Percentiles rank a stretch among this genome's conserved stretches.
phyloP scores from a whole-genome alignment of 2,329 filamentous ascomycete species.

The Hypoxylon rubiginosum region DNA sequence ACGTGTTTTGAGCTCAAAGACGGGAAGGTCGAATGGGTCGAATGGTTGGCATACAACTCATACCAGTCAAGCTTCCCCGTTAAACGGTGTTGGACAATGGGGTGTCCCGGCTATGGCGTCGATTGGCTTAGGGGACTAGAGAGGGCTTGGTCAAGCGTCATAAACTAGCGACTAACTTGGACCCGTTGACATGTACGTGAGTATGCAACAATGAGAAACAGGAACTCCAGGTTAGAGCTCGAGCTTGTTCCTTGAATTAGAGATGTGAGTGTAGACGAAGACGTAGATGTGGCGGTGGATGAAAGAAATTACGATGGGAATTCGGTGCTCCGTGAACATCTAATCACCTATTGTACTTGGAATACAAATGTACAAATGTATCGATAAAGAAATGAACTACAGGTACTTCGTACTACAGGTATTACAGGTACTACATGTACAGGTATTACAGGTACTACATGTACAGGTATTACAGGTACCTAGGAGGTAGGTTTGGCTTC shows the following conservation, averaged over 20 bases:
- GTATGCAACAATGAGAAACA: constrained; percentile 9
- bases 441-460: no score
- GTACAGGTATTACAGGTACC: no score
- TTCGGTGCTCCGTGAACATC: constrained; percentile 18
- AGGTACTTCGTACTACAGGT: no score
- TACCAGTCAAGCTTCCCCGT: constrained; percentile 24
- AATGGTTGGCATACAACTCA: not conserved
- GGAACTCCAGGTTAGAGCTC: not conserved
- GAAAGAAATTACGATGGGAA: constrained; percentile 7
- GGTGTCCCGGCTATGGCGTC: constrained; percentile 18
- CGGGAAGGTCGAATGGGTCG: constrained; percentile 12
- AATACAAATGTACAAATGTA: constrained; percentile 19
- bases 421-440: no score
- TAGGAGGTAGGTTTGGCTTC: not conserved
- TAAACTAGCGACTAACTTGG: constrained; percentile 16
- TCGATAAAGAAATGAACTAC: constrained; percentile 33
- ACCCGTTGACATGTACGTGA: constrained; percentile 5
- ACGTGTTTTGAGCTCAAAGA: constrained; percentile 17
- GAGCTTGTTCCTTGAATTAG: not conserved
- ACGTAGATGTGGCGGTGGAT: constrained; percentile 2
- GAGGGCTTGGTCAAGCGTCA: constrained; percentile 27
- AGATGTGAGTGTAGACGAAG: not conserved
- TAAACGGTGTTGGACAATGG: constrained; percentile 21
- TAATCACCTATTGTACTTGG: not conserved
- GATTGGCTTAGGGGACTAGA: constrained; percentile 20